Evolutionary conservation across 208 protist species (phyloP), one percentile per base, ranked within the genome.

Genomic region (Wallacemonas sp.): DNA sequence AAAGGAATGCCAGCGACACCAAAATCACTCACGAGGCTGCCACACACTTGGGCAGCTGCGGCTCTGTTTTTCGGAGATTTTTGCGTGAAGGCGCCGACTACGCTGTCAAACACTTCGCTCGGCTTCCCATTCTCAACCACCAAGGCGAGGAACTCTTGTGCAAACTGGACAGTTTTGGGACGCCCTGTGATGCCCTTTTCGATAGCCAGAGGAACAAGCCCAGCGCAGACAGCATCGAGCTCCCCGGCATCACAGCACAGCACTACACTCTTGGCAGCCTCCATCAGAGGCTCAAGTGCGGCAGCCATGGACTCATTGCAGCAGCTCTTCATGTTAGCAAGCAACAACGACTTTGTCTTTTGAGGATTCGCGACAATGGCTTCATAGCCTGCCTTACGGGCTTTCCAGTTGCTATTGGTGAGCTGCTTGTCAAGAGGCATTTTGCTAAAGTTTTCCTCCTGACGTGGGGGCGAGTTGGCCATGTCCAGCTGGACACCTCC

Each of bases 171-270:
- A 0, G 85, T 86, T 55, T 84, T 90, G 3, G 84, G 83, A 22
- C 90, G 41, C 11, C 90, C 90, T 1, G 83, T 91, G 31, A 94
- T 80, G n/a, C 90, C 90, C 49, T 91, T 91, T 46, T 94, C 87
- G 1, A 93, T 44, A 3, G 82, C 69, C 0, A 84, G 24, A 0
- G 61, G 26, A 1, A 96, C 66, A 0, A 72, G 68, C 14, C 60
- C 70, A 2, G 75, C 71, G 15, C 68, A 72, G 3, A 93, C 67
- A 17, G 79, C 47, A 19, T 51, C 47, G 0, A 80, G 58, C 54
- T 91, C 74, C 5, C 74, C 55, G 3, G 74, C 53, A 42, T 71
- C 41, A 44, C 84, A 87, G 6, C 73, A 39, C 22, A 21, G 21
- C n/a, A 88, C 63, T 2, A 96, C 44, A 3, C 62, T 72, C 8